These are phyloP conservation scores for Annulohypoxylon stygium DNA, from an alignment of 495 filamentous ascomycete genomes.

Conservation along the genomic window DNA sequence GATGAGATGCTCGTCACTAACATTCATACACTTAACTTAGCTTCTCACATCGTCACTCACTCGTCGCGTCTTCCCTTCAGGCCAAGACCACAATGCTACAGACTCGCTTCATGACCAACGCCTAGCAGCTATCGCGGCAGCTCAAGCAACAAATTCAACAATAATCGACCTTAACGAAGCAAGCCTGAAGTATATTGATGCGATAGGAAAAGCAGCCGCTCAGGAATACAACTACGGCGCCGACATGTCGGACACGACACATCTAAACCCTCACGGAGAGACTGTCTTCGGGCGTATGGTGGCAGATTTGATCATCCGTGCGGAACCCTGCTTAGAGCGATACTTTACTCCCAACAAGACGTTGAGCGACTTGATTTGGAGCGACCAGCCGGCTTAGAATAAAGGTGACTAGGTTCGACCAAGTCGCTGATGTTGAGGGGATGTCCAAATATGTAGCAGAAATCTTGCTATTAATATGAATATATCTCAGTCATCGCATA, in stretches of 20 bases:
- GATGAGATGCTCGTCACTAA: constrained; percentile 14
- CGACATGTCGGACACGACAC: constrained; percentile 58
- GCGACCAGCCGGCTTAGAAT: constrained; percentile 50
- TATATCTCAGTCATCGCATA: constrained; percentile 2
- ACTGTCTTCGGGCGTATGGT: constrained; percentile 64
- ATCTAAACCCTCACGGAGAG: constrained; percentile 59
- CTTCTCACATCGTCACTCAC: constrained; percentile 60
- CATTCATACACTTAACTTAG: not conserved
- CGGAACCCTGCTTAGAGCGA: constrained; percentile 37
- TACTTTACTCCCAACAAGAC: constrained; percentile 50
- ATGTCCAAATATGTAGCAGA: not conserved
- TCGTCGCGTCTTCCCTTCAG: constrained; percentile 55
- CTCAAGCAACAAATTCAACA: constrained; percentile 37
- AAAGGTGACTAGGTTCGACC: not conserved
- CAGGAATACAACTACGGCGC: constrained; percentile 56
- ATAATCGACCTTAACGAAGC: constrained; percentile 62
- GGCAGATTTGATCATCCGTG: constrained; percentile 54
- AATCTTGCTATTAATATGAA: constrained; percentile 3
- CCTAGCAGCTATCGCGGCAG: constrained; percentile 57
- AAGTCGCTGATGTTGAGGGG: not conserved
- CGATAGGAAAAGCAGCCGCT: constrained; percentile 58
- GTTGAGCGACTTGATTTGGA: constrained; percentile 50
- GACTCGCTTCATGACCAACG: constrained; percentile 58
- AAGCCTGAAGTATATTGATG: constrained; percentile 59
- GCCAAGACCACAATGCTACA: constrained; percentile 51